phyloP scores from a whole-genome alignment of 2,329 filamentous ascomycete genomes.

The Fusarium bactridioides region DNA sequence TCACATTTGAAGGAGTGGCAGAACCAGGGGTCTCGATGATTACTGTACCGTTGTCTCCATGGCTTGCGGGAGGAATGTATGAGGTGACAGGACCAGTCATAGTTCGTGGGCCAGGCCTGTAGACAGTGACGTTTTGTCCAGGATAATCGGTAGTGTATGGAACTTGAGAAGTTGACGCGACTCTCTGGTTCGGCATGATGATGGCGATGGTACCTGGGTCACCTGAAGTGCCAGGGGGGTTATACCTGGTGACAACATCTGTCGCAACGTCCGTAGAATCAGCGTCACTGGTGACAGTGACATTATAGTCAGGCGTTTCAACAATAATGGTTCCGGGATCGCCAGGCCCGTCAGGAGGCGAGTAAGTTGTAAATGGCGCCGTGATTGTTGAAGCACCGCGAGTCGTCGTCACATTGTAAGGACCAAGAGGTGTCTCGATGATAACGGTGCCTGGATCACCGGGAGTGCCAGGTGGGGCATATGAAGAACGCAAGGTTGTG shows the following conservation, averaged over 20 bases:
- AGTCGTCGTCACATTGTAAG: slow-evolving; percentile 19
- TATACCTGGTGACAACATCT: slow-evolving; percentile 4
- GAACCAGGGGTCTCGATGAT: slow-evolving; percentile 25
- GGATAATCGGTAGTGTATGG: neutral
- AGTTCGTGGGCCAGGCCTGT: slow-evolving; percentile 9
- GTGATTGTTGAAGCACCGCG: slow-evolving; percentile 15
- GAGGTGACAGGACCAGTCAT: slow-evolving; percentile 25
- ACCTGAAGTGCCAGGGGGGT: slow-evolving; percentile 9
- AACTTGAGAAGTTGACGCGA: neutral
- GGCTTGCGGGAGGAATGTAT: slow-evolving; percentile 6
- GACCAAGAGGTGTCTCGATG: slow-evolving; percentile 9
- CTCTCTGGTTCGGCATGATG: slow-evolving; percentile 9
- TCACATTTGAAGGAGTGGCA: slow-evolving; percentile 7
- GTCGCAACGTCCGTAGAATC: neutral
- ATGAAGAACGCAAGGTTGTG: neutral
- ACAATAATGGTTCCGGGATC: slow-evolving; percentile 20
- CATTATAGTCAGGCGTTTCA: slow-evolving; percentile 14
- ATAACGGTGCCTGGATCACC: slow-evolving; percentile 16
- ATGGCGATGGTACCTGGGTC: slow-evolving; percentile 23
- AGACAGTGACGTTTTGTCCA: slow-evolving; percentile 18
- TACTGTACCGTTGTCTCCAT: slow-evolving; percentile 17
- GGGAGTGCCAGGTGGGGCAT: slow-evolving; percentile 1
- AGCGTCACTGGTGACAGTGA: slow-evolving; percentile 4
- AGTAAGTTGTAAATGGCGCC: slow-evolving; percentile 12
- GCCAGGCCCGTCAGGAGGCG: slow-evolving; percentile 1